phyloP scores from a whole-genome alignment of 1,284 basidiomycete genomes.

The Anthracocystis setariae region DNA sequence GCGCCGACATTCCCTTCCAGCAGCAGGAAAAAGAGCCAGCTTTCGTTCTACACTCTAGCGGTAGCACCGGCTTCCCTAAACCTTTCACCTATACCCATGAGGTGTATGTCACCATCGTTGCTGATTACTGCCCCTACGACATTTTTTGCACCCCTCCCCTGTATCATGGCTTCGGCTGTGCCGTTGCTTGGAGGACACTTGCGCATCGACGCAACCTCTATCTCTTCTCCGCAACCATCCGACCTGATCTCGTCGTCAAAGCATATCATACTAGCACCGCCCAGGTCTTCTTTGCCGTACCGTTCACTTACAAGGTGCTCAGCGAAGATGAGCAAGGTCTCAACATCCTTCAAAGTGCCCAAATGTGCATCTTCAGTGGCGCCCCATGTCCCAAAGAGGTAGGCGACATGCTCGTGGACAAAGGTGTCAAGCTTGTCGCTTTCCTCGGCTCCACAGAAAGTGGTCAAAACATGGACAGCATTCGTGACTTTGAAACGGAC shows the following conservation, averaged over 20 bases:
- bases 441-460: constrained; percentile 70
- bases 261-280: constrained; percentile 12
- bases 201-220: constrained; percentile 26
- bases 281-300: constrained; percentile 68
- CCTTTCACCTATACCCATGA: constrained; percentile 37
- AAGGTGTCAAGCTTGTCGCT: constrained; percentile 73
- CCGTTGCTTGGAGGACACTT: constrained; percentile 30
- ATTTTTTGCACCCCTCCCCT: constrained; percentile 37
- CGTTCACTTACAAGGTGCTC: constrained; percentile 71
- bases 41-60: constrained; percentile 44
- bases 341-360: constrained; percentile 70
- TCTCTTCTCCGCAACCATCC: constrained; percentile 31
- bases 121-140: constrained; percentile 24
- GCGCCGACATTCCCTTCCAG: constrained; percentile 10
- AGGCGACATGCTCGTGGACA: constrained; percentile 72
- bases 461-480: constrained; percentile 70
- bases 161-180: constrained; percentile 45
- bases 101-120: constrained; percentile 20
- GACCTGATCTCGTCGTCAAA: constrained; percentile 16
- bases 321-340: constrained; percentile 73
- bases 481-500: constrained; percentile 72
- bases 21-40: constrained; percentile 19
- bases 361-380: constrained; percentile 72
- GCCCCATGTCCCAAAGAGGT: constrained; percentile 70
- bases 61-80: constrained; percentile 51